Evolutionary conservation across 2,329 filamentous ascomycete species (phyloP).

Genomic region (Ilyonectria destructans): DNA sequence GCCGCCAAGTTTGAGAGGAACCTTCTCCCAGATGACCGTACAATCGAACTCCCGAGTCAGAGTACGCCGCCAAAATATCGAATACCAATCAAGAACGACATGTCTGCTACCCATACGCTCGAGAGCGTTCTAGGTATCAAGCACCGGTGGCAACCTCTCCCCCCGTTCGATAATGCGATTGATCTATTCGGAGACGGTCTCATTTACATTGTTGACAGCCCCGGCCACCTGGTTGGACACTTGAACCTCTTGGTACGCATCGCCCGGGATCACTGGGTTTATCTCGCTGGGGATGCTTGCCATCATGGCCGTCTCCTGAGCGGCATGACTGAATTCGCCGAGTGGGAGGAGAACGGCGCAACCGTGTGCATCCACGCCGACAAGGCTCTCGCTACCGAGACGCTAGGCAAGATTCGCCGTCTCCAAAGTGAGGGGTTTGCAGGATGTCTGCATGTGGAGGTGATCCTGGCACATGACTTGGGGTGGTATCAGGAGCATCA

Average conservation of each 20-base stretch:
- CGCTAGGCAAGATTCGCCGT: too few relatives aligned
- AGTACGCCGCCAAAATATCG: too few relatives aligned
- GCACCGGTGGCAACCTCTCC: conserved; percentile 22
- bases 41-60: conserved; percentile 36
- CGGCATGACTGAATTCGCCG: conserved; percentile 67
- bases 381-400: too few relatives aligned
- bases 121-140: conserved; percentile 10
- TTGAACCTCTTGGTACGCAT: conserved; percentile 4
- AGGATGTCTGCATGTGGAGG: too few relatives aligned
- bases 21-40: too few relatives aligned
- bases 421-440: too few relatives aligned
- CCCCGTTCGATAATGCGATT: neutral
- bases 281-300: conserved; percentile 68
- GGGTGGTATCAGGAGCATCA: too few relatives aligned
- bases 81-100: too few relatives aligned
- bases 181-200: conserved; percentile 5
- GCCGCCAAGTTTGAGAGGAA: too few relatives aligned
- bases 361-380: too few relatives aligned
- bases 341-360: conserved; percentile 38
- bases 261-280: conserved; percentile 35
- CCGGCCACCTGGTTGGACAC: conserved; percentile 26
- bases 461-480: too few relatives aligned
- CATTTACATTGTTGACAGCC: conserved; percentile 15
- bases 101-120: too few relatives aligned
- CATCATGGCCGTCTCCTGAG: conserved; percentile 67